These are phyloP conservation scores for Hypoxylon subgilvum DNA, from an alignment of 495 filamentous ascomycete species.

Conservation along the genomic window DNA sequence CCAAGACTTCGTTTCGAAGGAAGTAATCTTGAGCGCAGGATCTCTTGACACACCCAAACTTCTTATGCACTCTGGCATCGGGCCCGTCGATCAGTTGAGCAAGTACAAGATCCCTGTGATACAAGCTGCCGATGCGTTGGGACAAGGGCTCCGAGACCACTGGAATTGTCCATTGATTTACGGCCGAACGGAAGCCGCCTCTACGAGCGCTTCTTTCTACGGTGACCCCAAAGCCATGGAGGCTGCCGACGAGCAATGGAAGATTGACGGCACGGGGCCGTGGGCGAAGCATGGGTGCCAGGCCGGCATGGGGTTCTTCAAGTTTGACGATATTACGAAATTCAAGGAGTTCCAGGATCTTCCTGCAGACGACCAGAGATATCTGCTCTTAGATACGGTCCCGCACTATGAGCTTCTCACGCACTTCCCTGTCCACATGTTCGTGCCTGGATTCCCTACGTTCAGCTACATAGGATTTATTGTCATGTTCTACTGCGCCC, in stretches of 20 bases:
- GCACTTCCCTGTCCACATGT: slow-evolving; percentile 52
- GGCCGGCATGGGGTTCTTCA: slow-evolving; percentile 60
- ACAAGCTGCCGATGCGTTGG: slow-evolving; percentile 57
- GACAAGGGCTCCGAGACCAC: slow-evolving; percentile 64
- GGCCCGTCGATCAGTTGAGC: slow-evolving; percentile 57
- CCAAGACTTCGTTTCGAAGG: slow-evolving; percentile 54
- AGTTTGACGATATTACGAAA: slow-evolving; percentile 46
- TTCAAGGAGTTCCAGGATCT: slow-evolving; percentile 57
- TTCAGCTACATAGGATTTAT: slow-evolving; percentile 40
- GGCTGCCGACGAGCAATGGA: slow-evolving; percentile 54
- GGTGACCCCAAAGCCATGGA: slow-evolving; percentile 44
- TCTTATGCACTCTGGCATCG: slow-evolving; percentile 69
- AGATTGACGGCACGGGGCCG: slow-evolving; percentile 50
- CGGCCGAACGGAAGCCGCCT: slow-evolving; percentile 31
- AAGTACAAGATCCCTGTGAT: slow-evolving; percentile 57
- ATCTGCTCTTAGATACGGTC: slow-evolving; percentile 51
- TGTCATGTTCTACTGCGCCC: slow-evolving; percentile 43
- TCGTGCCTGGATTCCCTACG: slow-evolving; percentile 44
- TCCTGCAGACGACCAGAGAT: slow-evolving; percentile 44
- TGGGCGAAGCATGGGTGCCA: slow-evolving; percentile 52
- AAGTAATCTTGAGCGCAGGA: slow-evolving; percentile 64
- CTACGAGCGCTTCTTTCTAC: slow-evolving; percentile 42
- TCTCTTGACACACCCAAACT: slow-evolving; percentile 64
- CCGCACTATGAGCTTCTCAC: slow-evolving; percentile 47
- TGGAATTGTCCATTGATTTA: slow-evolving; percentile 36